phyloP scores from a whole-genome alignment of 805 yeast species.

The Ogataea salicorniae region DNA sequence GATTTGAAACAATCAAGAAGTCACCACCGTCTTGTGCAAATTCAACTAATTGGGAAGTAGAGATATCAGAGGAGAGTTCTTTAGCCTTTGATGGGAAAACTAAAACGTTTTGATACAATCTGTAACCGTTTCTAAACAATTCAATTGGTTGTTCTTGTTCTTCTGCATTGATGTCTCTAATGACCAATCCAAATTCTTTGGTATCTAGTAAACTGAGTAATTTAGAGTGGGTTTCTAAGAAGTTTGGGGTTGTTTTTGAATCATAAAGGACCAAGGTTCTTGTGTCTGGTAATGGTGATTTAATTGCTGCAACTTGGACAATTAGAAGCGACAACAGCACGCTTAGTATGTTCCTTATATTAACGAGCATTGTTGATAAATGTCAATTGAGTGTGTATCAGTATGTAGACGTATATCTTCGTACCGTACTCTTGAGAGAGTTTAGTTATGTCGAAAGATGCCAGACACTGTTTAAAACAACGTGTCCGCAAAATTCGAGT shows the following conservation, averaged over 20 bases:
- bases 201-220: slow-evolving; percentile 15
- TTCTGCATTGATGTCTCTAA: slow-evolving; percentile 19
- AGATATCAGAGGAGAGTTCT: slow-evolving; percentile 34
- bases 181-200: slow-evolving; percentile 16
- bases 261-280: slow-evolving; percentile 23
- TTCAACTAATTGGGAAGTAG: slow-evolving; percentile 46
- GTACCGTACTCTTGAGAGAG: too few species aligned
- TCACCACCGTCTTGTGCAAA: slow-evolving; percentile 72
- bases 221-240: slow-evolving; percentile 19
- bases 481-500: too few species aligned
- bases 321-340: slow-evolving; percentile 7
- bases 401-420: too few species aligned
- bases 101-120: slow-evolving; percentile 50
- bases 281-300: slow-evolving; percentile 16
- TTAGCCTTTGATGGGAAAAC: slow-evolving; percentile 54
- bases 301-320: slow-evolving; percentile 3
- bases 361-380: slow-evolving; percentile 5
- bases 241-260: slow-evolving; percentile 10
- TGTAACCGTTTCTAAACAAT: slow-evolving; percentile 38
- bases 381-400: too few species aligned
- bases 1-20: slow-evolving; percentile 55
- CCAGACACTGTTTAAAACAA: too few species aligned
- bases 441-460: too few species aligned
- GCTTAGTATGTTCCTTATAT: slow-evolving; percentile 3
- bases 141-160: slow-evolving; percentile 10